These are phyloP conservation scores for Colletotrichum australisinense DNA, from an alignment of 2,329 filamentous ascomycete genomes.

Conservation along the genomic window DNA sequence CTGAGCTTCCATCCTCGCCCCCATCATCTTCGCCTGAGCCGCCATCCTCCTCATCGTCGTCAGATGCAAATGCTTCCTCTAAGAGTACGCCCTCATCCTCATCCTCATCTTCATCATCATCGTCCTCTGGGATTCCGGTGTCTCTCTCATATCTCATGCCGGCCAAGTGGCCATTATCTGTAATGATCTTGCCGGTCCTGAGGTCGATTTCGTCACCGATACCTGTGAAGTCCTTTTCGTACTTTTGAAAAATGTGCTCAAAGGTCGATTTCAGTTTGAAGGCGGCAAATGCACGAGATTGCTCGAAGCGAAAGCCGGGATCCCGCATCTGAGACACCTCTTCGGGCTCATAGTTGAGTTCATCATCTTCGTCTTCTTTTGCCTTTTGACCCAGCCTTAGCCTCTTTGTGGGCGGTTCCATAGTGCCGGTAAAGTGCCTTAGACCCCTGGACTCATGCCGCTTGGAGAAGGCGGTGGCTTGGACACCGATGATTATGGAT, in stretches of 20 bases:
- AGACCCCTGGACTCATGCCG: background rate
- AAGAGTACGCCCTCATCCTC: constrained; percentile 49
- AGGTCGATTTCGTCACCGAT: constrained; percentile 93
- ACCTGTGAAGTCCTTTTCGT: constrained; percentile 83
- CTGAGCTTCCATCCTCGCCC: constrained; percentile 3
- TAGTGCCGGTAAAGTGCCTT: constrained; percentile 41
- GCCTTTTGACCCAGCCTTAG: constrained; percentile 53
- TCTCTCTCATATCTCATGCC: constrained; percentile 68
- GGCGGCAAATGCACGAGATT: constrained; percentile 74
- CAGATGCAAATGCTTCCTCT: constrained; percentile 41
- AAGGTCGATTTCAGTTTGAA: constrained; percentile 83
- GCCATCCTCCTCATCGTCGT: constrained; percentile 40
- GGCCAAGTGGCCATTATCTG: constrained; percentile 88
- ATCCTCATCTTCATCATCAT: constrained; percentile 48
- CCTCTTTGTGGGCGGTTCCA: constrained; percentile 72
- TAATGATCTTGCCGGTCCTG: constrained; percentile 81
- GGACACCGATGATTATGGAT: background rate
- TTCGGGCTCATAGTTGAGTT: constrained; percentile 59
- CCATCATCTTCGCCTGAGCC: constrained; percentile 32
- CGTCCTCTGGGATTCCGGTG: constrained; percentile 47
- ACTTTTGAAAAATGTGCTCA: constrained; percentile 91
- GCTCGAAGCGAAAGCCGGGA: constrained; percentile 67
- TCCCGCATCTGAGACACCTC: constrained; percentile 61
- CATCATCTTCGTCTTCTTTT: constrained; percentile 57
- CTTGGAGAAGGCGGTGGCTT: background rate